phyloP scores from a whole-genome alignment of 768 basidiomycete species.

The Peribolospora baueri region DNA sequence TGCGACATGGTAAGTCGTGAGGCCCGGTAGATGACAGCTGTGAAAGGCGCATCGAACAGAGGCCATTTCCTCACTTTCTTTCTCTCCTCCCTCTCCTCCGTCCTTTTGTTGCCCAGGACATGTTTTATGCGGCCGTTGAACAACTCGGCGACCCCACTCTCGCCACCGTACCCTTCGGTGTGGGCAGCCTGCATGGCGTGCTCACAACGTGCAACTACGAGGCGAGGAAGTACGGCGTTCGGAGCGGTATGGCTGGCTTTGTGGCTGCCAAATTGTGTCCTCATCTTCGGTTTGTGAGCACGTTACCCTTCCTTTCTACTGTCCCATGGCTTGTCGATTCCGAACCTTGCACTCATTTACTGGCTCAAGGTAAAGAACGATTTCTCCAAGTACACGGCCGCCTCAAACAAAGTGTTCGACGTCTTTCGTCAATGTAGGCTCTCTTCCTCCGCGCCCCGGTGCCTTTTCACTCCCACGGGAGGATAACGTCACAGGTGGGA shows the following conservation, averaged over 20 bases:
- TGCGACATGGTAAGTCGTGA: no score
- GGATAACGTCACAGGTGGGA: no score
- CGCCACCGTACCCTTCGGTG: slow-evolving; percentile 28
- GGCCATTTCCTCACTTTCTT: background rate
- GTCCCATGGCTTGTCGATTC: no score
- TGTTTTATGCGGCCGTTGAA: slow-evolving; percentile 27
- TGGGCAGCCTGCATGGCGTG: slow-evolving; percentile 28
- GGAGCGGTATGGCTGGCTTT: slow-evolving; percentile 93
- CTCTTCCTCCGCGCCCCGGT: no score
- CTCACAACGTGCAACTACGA: slow-evolving; percentile 36
- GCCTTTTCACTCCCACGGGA: no score
- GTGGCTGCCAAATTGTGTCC: slow-evolving; percentile 87
- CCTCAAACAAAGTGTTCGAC: slow-evolving; percentile 33
- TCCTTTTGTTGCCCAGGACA: slow-evolving; percentile 20
- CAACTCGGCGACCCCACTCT: slow-evolving; percentile 14
- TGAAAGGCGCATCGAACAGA: no score
- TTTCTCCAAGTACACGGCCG: slow-evolving; percentile 10
- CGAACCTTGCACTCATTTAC: no score
- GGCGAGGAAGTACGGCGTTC: slow-evolving; percentile 65
- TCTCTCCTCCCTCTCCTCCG: background rate
- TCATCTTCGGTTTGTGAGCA: slow-evolving; percentile 41
- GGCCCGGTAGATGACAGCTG: no score
- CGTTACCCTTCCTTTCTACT: no score
- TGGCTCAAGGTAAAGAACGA: slow-evolving; percentile 3
- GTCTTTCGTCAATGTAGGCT: slow-evolving; percentile 22